Evolutionary conservation across 805 yeast species (phyloP), one percentile per base, ranked within the genome.

Genomic region (Komagataella mondaviorum): DNA sequence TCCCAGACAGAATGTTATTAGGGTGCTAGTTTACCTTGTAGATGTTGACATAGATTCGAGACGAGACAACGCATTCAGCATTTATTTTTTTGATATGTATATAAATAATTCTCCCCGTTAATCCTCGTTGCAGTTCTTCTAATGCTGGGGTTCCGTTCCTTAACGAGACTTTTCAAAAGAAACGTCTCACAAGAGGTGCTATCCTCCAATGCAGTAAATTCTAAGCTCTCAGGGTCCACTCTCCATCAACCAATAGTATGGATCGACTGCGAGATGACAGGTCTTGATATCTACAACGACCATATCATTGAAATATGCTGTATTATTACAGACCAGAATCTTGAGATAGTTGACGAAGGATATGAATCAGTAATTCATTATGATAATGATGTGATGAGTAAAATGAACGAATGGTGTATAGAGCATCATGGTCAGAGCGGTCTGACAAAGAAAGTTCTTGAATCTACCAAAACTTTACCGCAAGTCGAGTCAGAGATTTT

Each of bases 261-360:
- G 99, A 75, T 93, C 16, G 99, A 93, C 68, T 93, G 98, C 67
- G 99, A 93, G 64, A 93, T 93, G 99, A 93, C 99, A 0, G 99
- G 99, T 0, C 69, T 93, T 45, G 85, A 91, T 58, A 80, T 82
- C n/a, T 65, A 68, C 48, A 72, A 74, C n/a, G 98, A 93, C 63
- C 80, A 77, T 53, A 90, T 93, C 58, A 86, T 93, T 54, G 99
- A 93, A 66, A 82, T 93, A 23, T 88, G 96, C 63, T 89, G 96
- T 63, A 70, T 91, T 45, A 72, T 93, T 48, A 93, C 99, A 1
- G 96, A 91, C 60, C 88, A 86, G 7, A 69, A 88, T 53, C 72
- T 93, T 54, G 78, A 85, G 51, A 59, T 87, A 3, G 68, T 88
- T 1, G 95, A 88, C 48, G 18, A 49, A 36, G 95, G 95, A 1